Base-by-base conservation (phyloP, 371 early-diverging fungal species). In the Mucor velutinosus region DNA sequence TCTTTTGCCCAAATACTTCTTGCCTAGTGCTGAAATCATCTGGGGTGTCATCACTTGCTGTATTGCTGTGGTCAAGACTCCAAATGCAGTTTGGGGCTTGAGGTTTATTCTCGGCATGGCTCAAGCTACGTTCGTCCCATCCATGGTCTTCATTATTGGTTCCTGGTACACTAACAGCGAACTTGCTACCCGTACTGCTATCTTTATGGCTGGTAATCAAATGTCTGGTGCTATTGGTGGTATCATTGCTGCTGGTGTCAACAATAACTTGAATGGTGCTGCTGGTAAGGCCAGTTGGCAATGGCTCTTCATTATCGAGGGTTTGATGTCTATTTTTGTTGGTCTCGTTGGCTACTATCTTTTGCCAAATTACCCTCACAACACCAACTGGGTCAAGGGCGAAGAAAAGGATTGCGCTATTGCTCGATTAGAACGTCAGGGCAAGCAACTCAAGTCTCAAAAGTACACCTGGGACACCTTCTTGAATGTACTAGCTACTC, bases 291-390 rank as follows among this genome's bases (percentile, higher is more conserved):
- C 62, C 21, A 61, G 68, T 2, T 68, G 68, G 63, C 68, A 63
- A n/a, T 69, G 71, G 71, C 45, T 71, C 3, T 71, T 71, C 49
- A 60, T 71, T 32, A 60, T 71, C 41, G 71, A 71, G 41, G 71
- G 66, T n/a, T 2, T 65, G 11, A 64, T 64, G 64, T 49, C 64
- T 5, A 35, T 64, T 8, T 53, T 55, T 25, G 56, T 64, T 39
- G 64, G 64, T 55, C 23, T 55, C 35, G 30, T 30, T 37, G 64
- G 64, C 19, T 64, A 55, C n/a, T 64, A 51, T 56, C 64, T 63
- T 37, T 19, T 63, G 21, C 64, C 64, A 4, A 51, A 63, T 37
- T 63, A 63, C 33, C 64, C 64, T 21, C 27, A 30, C 19, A 63
- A 63, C 17, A 63, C 64, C 30, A 47, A 19, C n/a, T 63, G 64